Conservation (phyloP, 257 asterid species). For the Solanum raphanifolium region DNA sequence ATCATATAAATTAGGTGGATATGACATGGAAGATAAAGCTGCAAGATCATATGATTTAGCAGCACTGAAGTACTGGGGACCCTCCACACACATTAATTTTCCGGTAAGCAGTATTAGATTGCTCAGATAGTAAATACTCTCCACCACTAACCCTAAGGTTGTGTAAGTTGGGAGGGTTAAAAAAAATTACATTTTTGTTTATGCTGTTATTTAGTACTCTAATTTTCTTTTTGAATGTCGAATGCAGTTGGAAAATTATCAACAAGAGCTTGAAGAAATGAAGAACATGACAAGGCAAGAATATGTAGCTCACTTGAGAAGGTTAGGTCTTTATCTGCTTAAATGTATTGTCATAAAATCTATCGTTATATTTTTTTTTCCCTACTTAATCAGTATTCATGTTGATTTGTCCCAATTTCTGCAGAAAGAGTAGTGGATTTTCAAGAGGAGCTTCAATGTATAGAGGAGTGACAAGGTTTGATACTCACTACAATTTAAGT, state of each 20-base stretch:
- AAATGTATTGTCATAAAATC: not conserved
- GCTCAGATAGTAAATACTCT: not conserved
- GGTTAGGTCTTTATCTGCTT: conserved; percentile 23
- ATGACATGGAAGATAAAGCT: conserved; percentile 97
- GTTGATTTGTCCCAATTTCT: not conserved
- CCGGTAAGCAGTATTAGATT: conserved; percentile 30
- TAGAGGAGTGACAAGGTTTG: conserved; percentile 97
- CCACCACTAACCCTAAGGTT: not conserved
- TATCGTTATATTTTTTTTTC: not conserved
- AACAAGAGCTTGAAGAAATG: conserved; percentile 77
- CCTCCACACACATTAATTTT: conserved; percentile 87
- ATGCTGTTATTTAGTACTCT: not conserved
- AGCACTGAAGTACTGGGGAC: conserved; percentile 97
- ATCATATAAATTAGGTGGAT: conserved; percentile 52
- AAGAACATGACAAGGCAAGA: conserved; percentile 93
- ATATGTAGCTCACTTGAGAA: conserved; percentile 87
- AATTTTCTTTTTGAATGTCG: not conserved
- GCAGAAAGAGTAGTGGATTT: conserved; percentile 97
- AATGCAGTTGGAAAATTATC: conserved; percentile 72
- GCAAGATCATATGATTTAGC: conserved; percentile 97
- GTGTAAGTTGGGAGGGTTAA: not conserved
- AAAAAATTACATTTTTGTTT: not conserved
- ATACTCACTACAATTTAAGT: not conserved
- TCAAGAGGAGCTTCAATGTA: conserved; percentile 98
- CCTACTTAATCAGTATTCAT: not conserved